Conservation (phyloP, 2,329 filamentous ascomycete genomes). For the Venturia asperata region DNA sequence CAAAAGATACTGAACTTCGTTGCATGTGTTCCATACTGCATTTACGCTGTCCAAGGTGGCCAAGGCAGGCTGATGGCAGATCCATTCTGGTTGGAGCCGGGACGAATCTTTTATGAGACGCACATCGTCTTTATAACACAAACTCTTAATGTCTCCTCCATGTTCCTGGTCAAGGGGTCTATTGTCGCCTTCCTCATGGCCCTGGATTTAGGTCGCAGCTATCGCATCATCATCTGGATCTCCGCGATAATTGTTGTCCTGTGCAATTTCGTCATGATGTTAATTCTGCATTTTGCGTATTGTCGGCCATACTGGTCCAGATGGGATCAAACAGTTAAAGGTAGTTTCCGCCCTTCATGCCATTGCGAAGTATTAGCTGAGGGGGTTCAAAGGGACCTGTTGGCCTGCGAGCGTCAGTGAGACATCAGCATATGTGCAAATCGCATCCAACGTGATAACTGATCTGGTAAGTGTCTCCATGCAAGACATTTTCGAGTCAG, state of each 20-base stretch:
- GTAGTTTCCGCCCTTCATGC: neutral
- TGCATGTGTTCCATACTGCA: neutral
- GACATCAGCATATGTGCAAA: neutral
- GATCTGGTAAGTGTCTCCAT: neutral
- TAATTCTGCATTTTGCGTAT: neutral
- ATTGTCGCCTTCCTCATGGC: slow-evolving; percentile 2
- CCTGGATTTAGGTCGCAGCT: neutral
- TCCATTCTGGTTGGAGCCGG: neutral
- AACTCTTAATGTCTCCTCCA: neutral
- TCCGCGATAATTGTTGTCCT: neutral
- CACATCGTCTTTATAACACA: neutral
- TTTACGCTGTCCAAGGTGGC: neutral
- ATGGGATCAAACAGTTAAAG: neutral
- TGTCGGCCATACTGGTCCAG: slow-evolving; percentile 6
- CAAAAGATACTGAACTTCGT: neutral
- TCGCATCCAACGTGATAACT: neutral
- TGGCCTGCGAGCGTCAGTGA: neutral
- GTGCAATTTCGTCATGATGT: slow-evolving; percentile 3
- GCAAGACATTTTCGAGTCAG: neutral
- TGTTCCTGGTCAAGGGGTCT: slow-evolving; percentile 2
- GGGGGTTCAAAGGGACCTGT: neutral
- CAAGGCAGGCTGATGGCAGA: neutral
- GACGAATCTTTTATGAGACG: slow-evolving; percentile 2
- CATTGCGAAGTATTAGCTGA: neutral
- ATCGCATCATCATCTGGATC: slow-evolving; percentile 6